These are phyloP conservation scores for Monsonia emarginata DNA, from an alignment of 441 rosid genomes.

Conservation along the genomic window DNA sequence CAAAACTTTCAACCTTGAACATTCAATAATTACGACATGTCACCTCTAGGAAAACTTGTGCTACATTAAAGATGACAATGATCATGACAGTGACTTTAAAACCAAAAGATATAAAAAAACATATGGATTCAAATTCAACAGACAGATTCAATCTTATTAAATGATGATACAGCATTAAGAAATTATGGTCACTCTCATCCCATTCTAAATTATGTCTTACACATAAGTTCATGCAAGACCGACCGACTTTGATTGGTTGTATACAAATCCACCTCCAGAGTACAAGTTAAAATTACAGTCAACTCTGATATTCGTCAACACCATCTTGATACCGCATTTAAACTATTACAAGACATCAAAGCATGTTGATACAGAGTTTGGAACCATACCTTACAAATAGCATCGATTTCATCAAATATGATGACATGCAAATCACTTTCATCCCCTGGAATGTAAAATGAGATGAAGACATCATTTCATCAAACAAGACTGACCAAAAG, in stretches of 20 bases:
- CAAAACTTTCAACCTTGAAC: neutral
- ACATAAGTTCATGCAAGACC: neutral
- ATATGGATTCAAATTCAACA: neutral
- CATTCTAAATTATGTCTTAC: neutral
- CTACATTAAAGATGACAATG: neutral
- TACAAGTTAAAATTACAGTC: neutral
- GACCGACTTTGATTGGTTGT: neutral
- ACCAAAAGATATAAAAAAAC: neutral
- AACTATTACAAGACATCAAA: neutral
- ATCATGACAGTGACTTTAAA: neutral
- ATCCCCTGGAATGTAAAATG: slow-evolving; percentile 52
- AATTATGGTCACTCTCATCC: neutral
- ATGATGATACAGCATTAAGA: neutral
- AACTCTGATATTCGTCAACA: neutral
- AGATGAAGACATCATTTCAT: slow-evolving; percentile 13
- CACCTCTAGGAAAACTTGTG: neutral
- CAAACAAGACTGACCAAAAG: neutral
- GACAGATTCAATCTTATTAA: neutral
- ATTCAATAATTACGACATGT: neutral
- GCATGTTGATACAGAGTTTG: slow-evolving; percentile 11
- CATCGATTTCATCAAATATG: slow-evolving; percentile 97
- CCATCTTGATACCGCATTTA: neutral
- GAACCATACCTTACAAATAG: slow-evolving; percentile 83
- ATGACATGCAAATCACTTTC: slow-evolving; percentile 93
- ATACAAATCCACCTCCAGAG: neutral